Conservation (phyloP, 2,329 filamentous ascomycete species). For the Neocucurbitaria cava region DNA sequence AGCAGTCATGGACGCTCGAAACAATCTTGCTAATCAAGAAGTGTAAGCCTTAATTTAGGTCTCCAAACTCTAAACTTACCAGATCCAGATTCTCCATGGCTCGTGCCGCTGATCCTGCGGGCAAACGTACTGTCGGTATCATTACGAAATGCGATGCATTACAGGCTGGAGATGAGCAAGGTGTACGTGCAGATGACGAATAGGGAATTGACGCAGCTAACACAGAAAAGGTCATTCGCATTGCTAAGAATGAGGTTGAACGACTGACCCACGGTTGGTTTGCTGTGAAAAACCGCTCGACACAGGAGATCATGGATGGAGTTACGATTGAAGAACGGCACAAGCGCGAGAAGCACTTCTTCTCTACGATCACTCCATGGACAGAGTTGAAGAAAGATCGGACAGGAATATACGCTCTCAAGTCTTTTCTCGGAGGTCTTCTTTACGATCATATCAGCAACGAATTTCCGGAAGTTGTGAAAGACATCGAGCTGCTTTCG, state of each 20-base stretch:
- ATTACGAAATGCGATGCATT: slow-evolving; percentile 50
- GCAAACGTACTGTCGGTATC: slow-evolving; percentile 59
- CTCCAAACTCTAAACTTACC: no score
- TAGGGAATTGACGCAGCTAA: neutral
- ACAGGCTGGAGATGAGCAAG: slow-evolving; percentile 12
- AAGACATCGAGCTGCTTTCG: slow-evolving; percentile 8
- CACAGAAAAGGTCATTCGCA: slow-evolving; percentile 8
- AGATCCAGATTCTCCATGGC: slow-evolving; percentile 35
- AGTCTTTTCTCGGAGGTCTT: slow-evolving; percentile 11
- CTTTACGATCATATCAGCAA: slow-evolving; percentile 8
- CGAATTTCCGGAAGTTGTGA: slow-evolving; percentile 12
- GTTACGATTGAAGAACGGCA: slow-evolving; percentile 11
- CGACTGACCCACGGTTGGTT: slow-evolving; percentile 14
- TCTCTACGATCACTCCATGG: slow-evolving; percentile 8
- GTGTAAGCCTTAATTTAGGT: no score
- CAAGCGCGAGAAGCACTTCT: slow-evolving; percentile 9
- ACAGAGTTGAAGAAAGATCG: slow-evolving; percentile 8
- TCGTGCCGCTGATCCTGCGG: slow-evolving; percentile 53
- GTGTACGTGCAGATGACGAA: neutral
- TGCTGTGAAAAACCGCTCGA: slow-evolving; percentile 14
- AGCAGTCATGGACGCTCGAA: slow-evolving; percentile 16
- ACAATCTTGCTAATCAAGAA: slow-evolving; percentile 18
- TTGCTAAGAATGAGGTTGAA: slow-evolving; percentile 15
- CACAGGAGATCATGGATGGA: slow-evolving; percentile 10
- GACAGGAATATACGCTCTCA: slow-evolving; percentile 7